phyloP scores from a whole-genome alignment of 495 filamentous ascomycete genomes.

The Xylaria venustula region DNA sequence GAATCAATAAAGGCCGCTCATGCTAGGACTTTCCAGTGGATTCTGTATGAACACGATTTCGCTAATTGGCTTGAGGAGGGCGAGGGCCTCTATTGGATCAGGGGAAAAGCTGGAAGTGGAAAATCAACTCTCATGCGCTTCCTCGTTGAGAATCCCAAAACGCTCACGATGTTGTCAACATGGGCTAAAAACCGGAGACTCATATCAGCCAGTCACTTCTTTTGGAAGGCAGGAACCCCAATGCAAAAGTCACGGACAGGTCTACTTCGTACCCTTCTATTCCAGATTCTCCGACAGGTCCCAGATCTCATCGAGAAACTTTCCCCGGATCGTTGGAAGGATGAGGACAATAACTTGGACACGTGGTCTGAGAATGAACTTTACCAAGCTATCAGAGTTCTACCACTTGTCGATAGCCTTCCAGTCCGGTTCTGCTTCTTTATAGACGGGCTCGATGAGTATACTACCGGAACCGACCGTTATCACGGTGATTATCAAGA shows the following conservation, averaged over 20 bases:
- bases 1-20: not conserved
- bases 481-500: not conserved
- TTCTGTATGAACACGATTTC: not conserved
- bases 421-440: not conserved
- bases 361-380: not conserved
- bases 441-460: not conserved
- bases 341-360: not conserved
- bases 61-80: not conserved
- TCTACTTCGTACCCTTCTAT: not conserved
- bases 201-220: not conserved
- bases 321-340: not conserved
- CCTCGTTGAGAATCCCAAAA: not conserved
- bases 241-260: not conserved
- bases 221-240: not conserved
- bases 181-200: not conserved
- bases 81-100: not conserved
- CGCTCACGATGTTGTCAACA: not conserved
- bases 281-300: not conserved
- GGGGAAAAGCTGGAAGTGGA: not conserved
- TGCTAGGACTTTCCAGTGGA: not conserved
- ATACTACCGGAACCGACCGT: too few relatives aligned
- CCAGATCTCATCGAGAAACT: not conserved
- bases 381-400: not conserved
- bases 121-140: not conserved
- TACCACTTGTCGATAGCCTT: not conserved